phyloP scores from a whole-genome alignment of 2,329 filamentous ascomycete genomes.

The Ceratocystis smalleyi region DNA sequence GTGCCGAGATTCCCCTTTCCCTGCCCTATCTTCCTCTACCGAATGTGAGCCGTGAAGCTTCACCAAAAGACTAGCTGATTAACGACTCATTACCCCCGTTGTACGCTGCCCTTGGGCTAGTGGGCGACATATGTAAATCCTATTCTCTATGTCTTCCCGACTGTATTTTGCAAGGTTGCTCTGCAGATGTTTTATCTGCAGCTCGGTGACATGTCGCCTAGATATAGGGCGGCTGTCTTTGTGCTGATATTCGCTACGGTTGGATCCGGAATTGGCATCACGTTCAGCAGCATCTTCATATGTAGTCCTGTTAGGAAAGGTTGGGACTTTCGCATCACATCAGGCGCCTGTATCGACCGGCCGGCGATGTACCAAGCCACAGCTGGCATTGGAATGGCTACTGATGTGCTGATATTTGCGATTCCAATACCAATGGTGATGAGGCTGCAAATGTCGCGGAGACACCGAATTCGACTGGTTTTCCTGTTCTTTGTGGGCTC shows the following conservation, averaged over 20 bases:
- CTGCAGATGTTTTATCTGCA: slow-evolving; percentile 1
- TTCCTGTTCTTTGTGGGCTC: not conserved
- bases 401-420: not conserved
- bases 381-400: not conserved
- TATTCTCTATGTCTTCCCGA: not conserved
- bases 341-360: not conserved
- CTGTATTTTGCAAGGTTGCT: slow-evolving; percentile 7
- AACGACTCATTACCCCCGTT: not conserved
- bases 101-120: not conserved
- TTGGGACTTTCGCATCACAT: not conserved
- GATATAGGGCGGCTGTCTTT: not conserved
- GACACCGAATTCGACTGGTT: not conserved
- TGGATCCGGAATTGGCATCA: not conserved
- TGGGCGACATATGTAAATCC: not conserved
- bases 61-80: not conserved
- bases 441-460: not conserved
- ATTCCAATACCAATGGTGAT: not conserved
- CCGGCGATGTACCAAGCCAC: not conserved
- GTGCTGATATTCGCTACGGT: not conserved
- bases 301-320: slow-evolving; percentile 4
- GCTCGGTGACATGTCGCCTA: not conserved
- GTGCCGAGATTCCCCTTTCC: not conserved
- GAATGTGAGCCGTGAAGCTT: not conserved
- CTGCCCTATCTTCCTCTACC: not conserved
- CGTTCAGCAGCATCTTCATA: not conserved